Evolutionary conservation across 192 early-diverging fungal species (phyloP).

Genomic region (Backusella tuberculispora): DNA sequence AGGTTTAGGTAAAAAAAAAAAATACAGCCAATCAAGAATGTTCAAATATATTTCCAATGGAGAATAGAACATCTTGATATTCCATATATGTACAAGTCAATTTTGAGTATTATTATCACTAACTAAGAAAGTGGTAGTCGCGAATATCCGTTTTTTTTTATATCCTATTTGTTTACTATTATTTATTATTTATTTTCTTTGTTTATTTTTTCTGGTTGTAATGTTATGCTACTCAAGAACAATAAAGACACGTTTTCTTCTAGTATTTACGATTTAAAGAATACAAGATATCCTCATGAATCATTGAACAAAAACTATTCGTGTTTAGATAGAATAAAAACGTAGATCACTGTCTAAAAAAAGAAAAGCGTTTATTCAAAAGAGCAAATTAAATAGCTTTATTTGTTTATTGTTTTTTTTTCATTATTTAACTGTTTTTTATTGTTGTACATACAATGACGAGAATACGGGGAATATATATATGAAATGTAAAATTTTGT

Average conservation of each 20-base stretch:
- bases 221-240: too few relatives aligned
- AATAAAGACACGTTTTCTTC: too few relatives aligned
- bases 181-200: too few relatives aligned
- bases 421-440: background rate
- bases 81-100: background rate
- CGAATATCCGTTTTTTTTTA: too few relatives aligned
- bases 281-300: too few relatives aligned
- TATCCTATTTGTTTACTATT: too few relatives aligned
- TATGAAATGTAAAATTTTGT: background rate
- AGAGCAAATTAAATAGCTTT: background rate
- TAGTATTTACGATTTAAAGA: too few relatives aligned
- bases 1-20: too few relatives aligned
- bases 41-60: background rate
- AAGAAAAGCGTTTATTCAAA: background rate
- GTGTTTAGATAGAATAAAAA: background rate
- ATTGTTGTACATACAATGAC: background rate
- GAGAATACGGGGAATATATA: background rate
- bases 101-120: background rate
- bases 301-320: too few relatives aligned
- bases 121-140: too few relatives aligned
- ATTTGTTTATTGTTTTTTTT: slow-evolving; percentile 1
- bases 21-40: background rate
- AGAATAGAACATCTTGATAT: background rate
- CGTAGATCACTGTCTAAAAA: background rate
- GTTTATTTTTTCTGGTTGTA: too few relatives aligned